Percentiles rank a stretch among this genome's conserved stretches.
Evolutionary conservation across 805 yeast species (phyloP).

Genomic region (Zygoascus bituminiphila): DNA sequence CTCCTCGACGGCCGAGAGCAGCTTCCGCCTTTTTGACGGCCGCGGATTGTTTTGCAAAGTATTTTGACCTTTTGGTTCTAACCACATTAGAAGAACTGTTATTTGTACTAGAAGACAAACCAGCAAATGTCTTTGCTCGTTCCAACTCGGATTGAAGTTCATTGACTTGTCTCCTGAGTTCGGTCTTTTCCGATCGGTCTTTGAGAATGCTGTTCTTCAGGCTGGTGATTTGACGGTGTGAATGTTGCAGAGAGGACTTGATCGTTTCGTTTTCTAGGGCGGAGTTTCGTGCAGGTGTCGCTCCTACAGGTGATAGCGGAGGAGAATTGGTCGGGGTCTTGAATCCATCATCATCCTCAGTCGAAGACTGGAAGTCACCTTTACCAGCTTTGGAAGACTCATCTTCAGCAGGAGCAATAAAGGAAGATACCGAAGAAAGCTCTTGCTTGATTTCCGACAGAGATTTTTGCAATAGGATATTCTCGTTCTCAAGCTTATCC

Average conservation of each 20-base stretch:
- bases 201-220: conserved; percentile 45
- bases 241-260: conserved; percentile 53
- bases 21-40: conserved; percentile 9
- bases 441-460: conserved; percentile 19
- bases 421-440: conserved; percentile 7
- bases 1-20: conserved; percentile 14
- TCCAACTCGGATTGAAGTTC: conserved; percentile 22
- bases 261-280: conserved; percentile 58
- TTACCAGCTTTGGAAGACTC: neutral
- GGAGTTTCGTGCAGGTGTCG: conserved; percentile 25
- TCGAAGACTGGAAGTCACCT: neutral
- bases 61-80: conserved; percentile 10
- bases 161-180: conserved; percentile 25
- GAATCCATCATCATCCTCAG: conserved; percentile 15
- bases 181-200: conserved; percentile 35
- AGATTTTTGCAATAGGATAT: conserved; percentile 14
- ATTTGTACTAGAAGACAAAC: neutral
- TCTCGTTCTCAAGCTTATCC: conserved; percentile 22
- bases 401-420: neutral
- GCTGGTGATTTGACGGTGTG: conserved; percentile 54
- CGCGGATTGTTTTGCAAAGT: conserved; percentile 9
- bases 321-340: conserved; percentile 25
- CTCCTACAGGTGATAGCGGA: conserved; percentile 29
- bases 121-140: neutral
- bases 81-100: neutral